A percentile compares a stretch with the other conserved stretches of the same genome.
Evolutionary conservation across 2,329 filamentous ascomycete species (phyloP).

Genomic region (Aaosphaeria arxii): DNA sequence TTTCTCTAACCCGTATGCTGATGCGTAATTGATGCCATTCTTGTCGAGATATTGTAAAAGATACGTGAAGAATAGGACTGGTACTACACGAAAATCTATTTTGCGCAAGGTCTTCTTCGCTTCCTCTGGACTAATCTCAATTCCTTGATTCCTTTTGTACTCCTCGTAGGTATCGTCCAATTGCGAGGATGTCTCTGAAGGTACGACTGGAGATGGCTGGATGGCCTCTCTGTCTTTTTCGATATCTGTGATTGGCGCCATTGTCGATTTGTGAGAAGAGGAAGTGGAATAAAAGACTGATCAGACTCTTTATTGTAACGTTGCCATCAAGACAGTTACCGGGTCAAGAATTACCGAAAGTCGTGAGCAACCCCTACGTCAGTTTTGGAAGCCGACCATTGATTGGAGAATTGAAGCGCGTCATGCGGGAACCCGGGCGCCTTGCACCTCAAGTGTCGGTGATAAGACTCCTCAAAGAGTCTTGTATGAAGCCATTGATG

Average conservation of each 20-base stretch:
- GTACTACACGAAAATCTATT: constrained; percentile 27
- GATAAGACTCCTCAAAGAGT: too few species aligned
- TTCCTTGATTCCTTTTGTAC: constrained; percentile 23
- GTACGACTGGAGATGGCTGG: constrained; percentile 11
- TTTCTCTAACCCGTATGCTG: constrained; percentile 47
- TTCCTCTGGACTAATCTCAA: constrained; percentile 18
- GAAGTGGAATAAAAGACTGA: neutral
- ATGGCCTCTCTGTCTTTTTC: constrained; percentile 16
- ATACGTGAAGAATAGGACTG: constrained; percentile 34
- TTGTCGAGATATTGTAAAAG: constrained; percentile 44
- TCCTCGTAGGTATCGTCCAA: constrained; percentile 31
- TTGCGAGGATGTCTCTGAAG: constrained; percentile 19
- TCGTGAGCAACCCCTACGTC: too few species aligned
- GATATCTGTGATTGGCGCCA: constrained; percentile 6
- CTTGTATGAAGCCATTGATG: too few species aligned
- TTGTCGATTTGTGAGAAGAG: constrained; percentile 1
- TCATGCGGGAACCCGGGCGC: too few species aligned
- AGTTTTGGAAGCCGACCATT: too few species aligned
- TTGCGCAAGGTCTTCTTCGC: constrained; percentile 27
- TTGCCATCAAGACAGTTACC: too few species aligned
- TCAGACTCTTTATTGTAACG: neutral
- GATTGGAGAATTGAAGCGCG: too few species aligned
- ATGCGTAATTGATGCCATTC: constrained; percentile 52
- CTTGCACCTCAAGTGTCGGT: too few species aligned
- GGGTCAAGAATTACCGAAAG: too few species aligned